phyloP scores from a whole-genome alignment of 2,329 filamentous ascomycete genomes.

The Dactylellina sp. region DNA sequence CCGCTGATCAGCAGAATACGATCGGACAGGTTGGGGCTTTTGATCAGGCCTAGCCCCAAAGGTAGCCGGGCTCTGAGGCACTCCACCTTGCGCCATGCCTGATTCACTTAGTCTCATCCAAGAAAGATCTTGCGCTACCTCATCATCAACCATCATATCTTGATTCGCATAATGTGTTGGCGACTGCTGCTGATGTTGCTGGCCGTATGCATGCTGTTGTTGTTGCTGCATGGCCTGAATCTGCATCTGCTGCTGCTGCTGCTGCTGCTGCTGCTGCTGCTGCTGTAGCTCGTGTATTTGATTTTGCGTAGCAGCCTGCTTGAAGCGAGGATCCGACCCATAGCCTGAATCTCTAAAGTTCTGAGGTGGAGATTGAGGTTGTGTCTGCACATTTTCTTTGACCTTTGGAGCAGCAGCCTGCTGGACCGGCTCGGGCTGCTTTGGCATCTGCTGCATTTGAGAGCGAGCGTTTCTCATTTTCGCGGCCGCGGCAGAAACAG shows the following conservation, averaged over 20 bases:
- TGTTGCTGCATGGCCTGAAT: conserved; percentile 58
- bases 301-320: conserved; percentile 71
- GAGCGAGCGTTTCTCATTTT: conserved; percentile 67
- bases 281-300: conserved; percentile 72
- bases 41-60: conserved; percentile 44
- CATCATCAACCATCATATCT: conserved; percentile 60
- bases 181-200: conserved; percentile 59
- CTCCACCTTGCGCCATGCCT: conserved; percentile 28
- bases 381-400: conserved; percentile 46
- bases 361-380: conserved; percentile 29
- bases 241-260: conserved; percentile 55
- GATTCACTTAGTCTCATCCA: conserved; percentile 61
- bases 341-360: conserved; percentile 55
- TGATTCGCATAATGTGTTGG: conserved; percentile 37
- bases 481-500: conserved; percentile 48
- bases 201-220: conserved; percentile 31
- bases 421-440: conserved; percentile 28
- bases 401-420: conserved; percentile 20
- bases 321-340: conserved; percentile 65
- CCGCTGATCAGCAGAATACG: conserved; percentile 48
- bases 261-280: conserved; percentile 68
- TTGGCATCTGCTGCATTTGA: conserved; percentile 63
- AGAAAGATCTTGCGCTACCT: conserved; percentile 61
- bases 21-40: conserved; percentile 49
- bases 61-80: conserved; percentile 39